These are phyloP conservation scores for Dictyostelium brefeldianum DNA, from an alignment of 78 protist genomes.

Conservation along the genomic window DNA sequence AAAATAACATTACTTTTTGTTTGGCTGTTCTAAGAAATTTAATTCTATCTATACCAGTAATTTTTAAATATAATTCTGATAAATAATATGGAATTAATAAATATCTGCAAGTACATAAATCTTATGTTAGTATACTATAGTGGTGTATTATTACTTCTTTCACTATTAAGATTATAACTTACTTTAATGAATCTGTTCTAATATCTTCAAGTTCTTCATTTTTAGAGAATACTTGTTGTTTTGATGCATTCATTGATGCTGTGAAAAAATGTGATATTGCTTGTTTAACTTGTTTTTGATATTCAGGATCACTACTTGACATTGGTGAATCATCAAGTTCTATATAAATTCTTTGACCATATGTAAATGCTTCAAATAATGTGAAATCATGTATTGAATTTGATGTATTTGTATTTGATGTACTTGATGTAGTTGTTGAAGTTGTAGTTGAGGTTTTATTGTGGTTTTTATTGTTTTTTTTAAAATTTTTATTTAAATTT, in stretches of 20 bases:
- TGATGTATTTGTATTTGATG: neutral
- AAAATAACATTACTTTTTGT: conserved; percentile 28
- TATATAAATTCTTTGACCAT: conserved; percentile 49
- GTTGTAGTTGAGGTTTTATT: neutral
- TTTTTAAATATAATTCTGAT: conserved; percentile 43
- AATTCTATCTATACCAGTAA: conserved; percentile 47
- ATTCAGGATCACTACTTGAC: conserved; percentile 45
- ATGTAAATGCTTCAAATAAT: conserved; percentile 44
- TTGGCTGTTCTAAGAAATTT: conserved; percentile 64
- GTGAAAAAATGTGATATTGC: conserved; percentile 34
- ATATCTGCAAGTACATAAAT: no score
- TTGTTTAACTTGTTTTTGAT: conserved; percentile 35
- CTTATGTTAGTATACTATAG: no score
- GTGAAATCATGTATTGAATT: conserved; percentile 8
- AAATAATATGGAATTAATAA: conserved; percentile 72
- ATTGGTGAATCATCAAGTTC: conserved; percentile 35
- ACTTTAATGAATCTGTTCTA: conserved; percentile 80
- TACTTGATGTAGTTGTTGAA: neutral
- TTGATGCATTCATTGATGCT: conserved; percentile 14
- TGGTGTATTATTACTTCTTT: no score
- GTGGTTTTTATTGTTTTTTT: neutral
- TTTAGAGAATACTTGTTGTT: conserved; percentile 54
- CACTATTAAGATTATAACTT: no score
- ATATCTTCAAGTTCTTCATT: conserved; percentile 79
- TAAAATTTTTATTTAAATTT: neutral